These are phyloP conservation scores for Penicillium manginii DNA, from an alignment of 495 filamentous ascomycete species.

Conservation along the genomic window DNA sequence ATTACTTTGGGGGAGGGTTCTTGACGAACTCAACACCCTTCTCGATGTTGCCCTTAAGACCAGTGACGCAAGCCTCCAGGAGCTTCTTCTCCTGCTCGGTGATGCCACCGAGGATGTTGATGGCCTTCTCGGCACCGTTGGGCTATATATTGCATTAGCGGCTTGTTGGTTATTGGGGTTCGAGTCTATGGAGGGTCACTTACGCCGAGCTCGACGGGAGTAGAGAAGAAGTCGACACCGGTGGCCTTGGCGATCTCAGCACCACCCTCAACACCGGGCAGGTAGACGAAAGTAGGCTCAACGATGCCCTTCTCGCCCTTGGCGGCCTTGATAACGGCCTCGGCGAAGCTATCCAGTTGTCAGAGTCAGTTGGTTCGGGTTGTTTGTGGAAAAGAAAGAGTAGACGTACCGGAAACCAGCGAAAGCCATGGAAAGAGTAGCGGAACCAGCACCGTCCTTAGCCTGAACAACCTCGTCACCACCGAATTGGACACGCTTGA, in stretches of 20 bases:
- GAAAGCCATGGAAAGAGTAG: slow-evolving; percentile 97
- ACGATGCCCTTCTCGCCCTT: slow-evolving; percentile 89
- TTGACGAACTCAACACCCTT: slow-evolving; percentile 91
- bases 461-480: slow-evolving; percentile 98
- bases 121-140: slow-evolving; percentile 79
- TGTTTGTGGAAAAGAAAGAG: neutral
- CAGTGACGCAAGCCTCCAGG: slow-evolving; percentile 71
- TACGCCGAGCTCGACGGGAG: slow-evolving; percentile 93
- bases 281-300: slow-evolving; percentile 93
- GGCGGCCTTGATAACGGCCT: slow-evolving; percentile 85
- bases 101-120: slow-evolving; percentile 72
- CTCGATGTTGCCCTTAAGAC: slow-evolving; percentile 86
- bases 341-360: slow-evolving; percentile 72
- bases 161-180: neutral
- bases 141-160: slow-evolving; percentile 55
- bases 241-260: slow-evolving; percentile 78
- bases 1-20: slow-evolving; percentile 79
- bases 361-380: slow-evolving; percentile 3
- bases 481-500: slow-evolving; percentile 96
- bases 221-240: slow-evolving; percentile 93
- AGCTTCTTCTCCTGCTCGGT: slow-evolving; percentile 86
- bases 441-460: slow-evolving; percentile 93
- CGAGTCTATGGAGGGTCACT: slow-evolving; percentile 34
- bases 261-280: slow-evolving; percentile 86
- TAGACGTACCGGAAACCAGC: slow-evolving; percentile 82